phyloP scores from a whole-genome alignment of 139 green algal species.

The Protoeuglena noctilucae region DNA sequence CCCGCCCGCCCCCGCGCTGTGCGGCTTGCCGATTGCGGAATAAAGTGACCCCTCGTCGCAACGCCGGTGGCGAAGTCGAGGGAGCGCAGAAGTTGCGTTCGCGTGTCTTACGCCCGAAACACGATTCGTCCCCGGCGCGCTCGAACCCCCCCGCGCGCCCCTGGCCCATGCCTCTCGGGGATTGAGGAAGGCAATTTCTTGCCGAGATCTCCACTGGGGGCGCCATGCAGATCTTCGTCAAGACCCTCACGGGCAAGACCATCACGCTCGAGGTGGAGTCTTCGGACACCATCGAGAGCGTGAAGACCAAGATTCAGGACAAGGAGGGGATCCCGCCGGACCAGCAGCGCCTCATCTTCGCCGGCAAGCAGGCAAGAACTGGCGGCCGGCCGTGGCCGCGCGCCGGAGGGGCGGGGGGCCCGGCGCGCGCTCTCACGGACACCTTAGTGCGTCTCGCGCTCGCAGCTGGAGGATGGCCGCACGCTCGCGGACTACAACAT shows the following conservation, averaged over 20 bases:
- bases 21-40: background rate
- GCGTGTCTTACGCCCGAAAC: slow-evolving; percentile 12
- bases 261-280: slow-evolving; percentile 21
- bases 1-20: background rate
- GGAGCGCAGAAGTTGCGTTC: background rate
- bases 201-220: slow-evolving; percentile 8
- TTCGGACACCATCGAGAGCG: slow-evolving; percentile 26
- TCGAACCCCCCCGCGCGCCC: too few species aligned
- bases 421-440: background rate
- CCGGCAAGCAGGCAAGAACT: slow-evolving; percentile 50
- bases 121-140: slow-evolving; percentile 3
- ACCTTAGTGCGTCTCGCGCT: background rate
- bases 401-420: too few species aligned
- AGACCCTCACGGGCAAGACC: slow-evolving; percentile 36
- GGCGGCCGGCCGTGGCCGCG: too few species aligned
- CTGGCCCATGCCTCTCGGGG: too few species aligned
- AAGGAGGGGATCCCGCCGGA: slow-evolving; percentile 25
- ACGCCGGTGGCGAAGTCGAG: too few species aligned
- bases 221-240: slow-evolving; percentile 27
- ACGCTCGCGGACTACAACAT: slow-evolving; percentile 53
- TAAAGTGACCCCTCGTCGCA: background rate
- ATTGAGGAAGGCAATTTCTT: slow-evolving; percentile 11
- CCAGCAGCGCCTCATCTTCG: slow-evolving; percentile 63
- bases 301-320: slow-evolving; percentile 18
- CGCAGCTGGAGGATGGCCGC: slow-evolving; percentile 38